Evolutionary conservation across 345 rosid species (phyloP), one percentile per base, ranked within the genome.

Genomic region (Hypericum perforatum): DNA sequence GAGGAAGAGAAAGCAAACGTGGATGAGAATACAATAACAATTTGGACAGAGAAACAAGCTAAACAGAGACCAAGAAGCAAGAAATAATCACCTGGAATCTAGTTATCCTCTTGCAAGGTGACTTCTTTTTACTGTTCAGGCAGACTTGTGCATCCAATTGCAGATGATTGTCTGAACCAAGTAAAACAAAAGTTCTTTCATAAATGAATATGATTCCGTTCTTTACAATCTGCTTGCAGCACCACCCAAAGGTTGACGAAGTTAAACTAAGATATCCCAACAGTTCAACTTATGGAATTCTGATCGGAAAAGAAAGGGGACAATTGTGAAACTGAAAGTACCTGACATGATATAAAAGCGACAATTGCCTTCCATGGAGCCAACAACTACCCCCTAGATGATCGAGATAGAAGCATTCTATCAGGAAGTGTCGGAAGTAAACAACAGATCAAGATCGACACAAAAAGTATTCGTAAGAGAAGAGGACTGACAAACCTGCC

Each of bases 271-370:
- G 32, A 22, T 22, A 22, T 22, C 32, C 32, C 32, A 4, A 22
- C 32, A 22, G 32, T 22, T 22, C 4, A 22, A 22, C 32, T 22
- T 22, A 1, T 22, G 32, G 32, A 1, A 22, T 22, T 22, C 32
- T 22, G 32, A 22, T 4, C 4, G 32, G 1, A 22, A 22, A 22
- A 22, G 32, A n/a, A n/a, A 22, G 32, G 32, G 32, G 32, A 22
- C 32, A 22, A 22, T 22, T 22, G 4, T 22, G 32, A 22, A 22
- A 22, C 32, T 22, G 32, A 22, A 22, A 22, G 32, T 62, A 79
- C 92, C 85, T 52, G 79, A 62, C 44, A 76, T 49, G 52, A 62
- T 76, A 63, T 73, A 81, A 72, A 81, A 78, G 61, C 77, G 76
- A 47, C 92, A 84, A 43, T 54, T 74, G 58, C 88, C 80, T 4